These are phyloP conservation scores for Usnea hakonensis DNA, from an alignment of 495 filamentous ascomycete species.

Conservation along the genomic window DNA sequence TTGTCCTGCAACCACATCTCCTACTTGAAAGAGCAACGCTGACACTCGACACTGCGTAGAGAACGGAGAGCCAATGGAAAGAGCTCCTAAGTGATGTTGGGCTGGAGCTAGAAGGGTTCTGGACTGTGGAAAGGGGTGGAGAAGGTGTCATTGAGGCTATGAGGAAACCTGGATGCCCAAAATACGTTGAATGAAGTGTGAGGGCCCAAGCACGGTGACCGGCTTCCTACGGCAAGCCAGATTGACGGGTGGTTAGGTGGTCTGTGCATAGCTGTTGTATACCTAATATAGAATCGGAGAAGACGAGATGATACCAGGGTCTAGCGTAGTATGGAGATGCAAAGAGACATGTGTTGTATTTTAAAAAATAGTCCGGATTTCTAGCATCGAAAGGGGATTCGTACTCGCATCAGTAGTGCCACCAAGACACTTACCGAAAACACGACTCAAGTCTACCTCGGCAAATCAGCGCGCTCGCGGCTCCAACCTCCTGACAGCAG, in stretches of 20 bases:
- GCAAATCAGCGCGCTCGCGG: slow-evolving; percentile 12
- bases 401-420: no score
- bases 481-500: background rate
- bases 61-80: slow-evolving; percentile 21
- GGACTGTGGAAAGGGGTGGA: slow-evolving; percentile 24
- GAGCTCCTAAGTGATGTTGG: slow-evolving; percentile 21
- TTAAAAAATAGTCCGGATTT: no score
- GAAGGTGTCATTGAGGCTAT: slow-evolving; percentile 29
- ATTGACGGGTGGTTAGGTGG: background rate
- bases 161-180: background rate
- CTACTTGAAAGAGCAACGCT: no score
- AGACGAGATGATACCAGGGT: background rate
- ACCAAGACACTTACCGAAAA: no score
- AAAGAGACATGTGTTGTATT: no score
- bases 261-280: background rate
- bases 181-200: background rate
- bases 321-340: background rate
- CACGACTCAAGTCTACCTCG: no score
- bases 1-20: no score
- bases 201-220: background rate
- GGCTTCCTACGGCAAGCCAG: background rate
- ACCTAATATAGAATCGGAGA: background rate
- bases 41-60: no score
- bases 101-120: slow-evolving; percentile 26
- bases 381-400: no score